Conservation (phyloP, 2,329 filamentous ascomycete species). For the Aureobasidium subglaciale region DNA sequence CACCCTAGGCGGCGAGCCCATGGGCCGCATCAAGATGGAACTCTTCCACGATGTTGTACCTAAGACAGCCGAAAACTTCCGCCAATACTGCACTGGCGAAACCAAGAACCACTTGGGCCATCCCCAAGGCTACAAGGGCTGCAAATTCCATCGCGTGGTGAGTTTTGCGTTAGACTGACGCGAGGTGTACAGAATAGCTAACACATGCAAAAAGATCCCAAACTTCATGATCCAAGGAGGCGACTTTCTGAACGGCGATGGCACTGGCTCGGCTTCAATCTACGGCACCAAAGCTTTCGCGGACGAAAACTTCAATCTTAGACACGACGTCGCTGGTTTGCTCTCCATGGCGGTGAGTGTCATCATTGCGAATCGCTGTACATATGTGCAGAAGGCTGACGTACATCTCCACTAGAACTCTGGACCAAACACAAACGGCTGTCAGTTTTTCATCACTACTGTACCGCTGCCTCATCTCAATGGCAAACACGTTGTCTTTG, state of each 20-base stretch:
- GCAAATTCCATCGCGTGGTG: constrained; percentile 90
- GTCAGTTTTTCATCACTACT: constrained; percentile 96
- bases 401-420: constrained; percentile 56
- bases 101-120: constrained; percentile 68
- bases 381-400: not conserved
- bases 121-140: constrained; percentile 89
- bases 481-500: constrained; percentile 92
- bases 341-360: constrained; percentile 82
- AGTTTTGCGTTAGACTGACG: constrained; percentile 29
- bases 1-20: constrained; percentile 73
- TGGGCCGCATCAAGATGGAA: constrained; percentile 84
- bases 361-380: not conserved
- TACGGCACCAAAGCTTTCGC: constrained; percentile 79
- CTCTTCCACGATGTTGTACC: constrained; percentile 72
- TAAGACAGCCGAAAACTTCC: constrained; percentile 88
- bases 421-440: constrained; percentile 86
- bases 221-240: constrained; percentile 98
- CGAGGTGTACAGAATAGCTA: not conserved
- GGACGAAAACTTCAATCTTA: constrained; percentile 81
- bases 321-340: constrained; percentile 72
- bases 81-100: constrained; percentile 94
- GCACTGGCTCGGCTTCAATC: constrained; percentile 71
- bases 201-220: constrained; percentile 60
- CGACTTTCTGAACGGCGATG: constrained; percentile 90
- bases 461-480: constrained; percentile 81